phyloP scores from a whole-genome alignment of 2,329 filamentous ascomycete species.

The Claviceps sp. region DNA sequence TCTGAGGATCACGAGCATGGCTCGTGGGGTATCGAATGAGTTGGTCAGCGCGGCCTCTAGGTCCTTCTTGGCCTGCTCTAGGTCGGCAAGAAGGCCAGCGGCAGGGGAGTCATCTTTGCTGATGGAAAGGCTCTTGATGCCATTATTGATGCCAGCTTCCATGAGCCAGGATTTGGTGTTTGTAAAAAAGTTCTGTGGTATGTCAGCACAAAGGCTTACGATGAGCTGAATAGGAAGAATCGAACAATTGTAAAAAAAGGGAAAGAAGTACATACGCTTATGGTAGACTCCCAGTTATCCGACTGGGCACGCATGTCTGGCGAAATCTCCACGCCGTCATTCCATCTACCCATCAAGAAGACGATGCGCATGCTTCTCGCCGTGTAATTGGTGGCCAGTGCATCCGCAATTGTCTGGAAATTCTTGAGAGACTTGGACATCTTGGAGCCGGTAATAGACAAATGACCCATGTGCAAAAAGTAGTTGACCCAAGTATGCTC shows the following conservation, averaged over 20 bases:
- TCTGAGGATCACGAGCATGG: constrained; percentile 65
- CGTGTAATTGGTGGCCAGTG: constrained; percentile 57
- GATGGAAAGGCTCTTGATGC: constrained; percentile 26
- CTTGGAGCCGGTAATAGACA: constrained; percentile 74
- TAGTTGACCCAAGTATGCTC: constrained; percentile 82
- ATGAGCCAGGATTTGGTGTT: constrained; percentile 41
- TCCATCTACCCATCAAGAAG: constrained; percentile 81
- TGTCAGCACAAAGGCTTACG: background rate
- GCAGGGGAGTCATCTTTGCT: constrained; percentile 17
- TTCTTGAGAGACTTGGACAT: constrained; percentile 97
- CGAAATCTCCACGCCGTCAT: constrained; percentile 82
- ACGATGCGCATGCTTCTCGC: constrained; percentile 69
- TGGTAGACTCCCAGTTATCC: constrained; percentile 64
- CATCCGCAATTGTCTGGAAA: constrained; percentile 84
- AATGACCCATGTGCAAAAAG: constrained; percentile 89
- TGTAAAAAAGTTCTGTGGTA: constrained; percentile 41
- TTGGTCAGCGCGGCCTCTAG: constrained; percentile 53
- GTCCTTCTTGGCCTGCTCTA: constrained; percentile 42
- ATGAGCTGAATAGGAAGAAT: background rate
- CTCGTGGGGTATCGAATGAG: constrained; percentile 75
- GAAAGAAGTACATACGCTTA: constrained; percentile 39
- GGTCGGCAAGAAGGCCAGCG: constrained; percentile 23
- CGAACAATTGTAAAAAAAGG: background rate
- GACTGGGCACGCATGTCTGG: constrained; percentile 65
- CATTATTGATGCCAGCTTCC: constrained; percentile 25